Conservation (phyloP, 495 filamentous ascomycete genomes). For the Penicillium riverlandense region DNA sequence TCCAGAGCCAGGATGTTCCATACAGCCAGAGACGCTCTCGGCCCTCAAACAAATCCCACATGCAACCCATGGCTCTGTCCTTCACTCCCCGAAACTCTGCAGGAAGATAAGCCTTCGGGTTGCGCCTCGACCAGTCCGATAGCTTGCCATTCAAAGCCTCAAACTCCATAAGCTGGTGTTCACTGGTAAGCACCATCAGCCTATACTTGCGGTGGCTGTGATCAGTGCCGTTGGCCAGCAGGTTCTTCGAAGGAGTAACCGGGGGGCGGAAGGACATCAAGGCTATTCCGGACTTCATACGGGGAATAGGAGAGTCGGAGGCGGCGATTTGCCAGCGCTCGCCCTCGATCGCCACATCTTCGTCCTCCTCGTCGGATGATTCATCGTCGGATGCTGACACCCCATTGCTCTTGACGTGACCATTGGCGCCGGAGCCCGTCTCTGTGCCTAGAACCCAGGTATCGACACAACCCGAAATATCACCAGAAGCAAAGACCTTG, state of each 20-base stretch:
- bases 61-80: conserved; percentile 71
- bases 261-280: conserved; percentile 67
- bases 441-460: conserved; percentile 66
- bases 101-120: conserved; percentile 69
- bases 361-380: conserved; percentile 43
- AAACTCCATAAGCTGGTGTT: conserved; percentile 70
- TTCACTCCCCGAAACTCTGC: conserved; percentile 59
- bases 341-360: conserved; percentile 33
- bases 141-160: conserved; percentile 65
- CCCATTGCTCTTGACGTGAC: conserved; percentile 21
- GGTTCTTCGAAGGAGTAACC: conserved; percentile 15
- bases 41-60: conserved; percentile 65
- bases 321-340: conserved; percentile 62
- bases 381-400: conserved; percentile 42
- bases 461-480: conserved; percentile 81
- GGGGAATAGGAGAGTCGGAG: conserved; percentile 65
- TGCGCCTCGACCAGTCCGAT: conserved; percentile 78
- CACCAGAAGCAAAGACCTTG: conserved; percentile 66
- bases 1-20: conserved; percentile 78
- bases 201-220: conserved; percentile 41
- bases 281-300: conserved; percentile 59
- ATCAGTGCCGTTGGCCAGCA: conserved; percentile 31
- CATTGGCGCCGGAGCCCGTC: conserved; percentile 27
- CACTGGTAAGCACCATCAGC: conserved; percentile 68
- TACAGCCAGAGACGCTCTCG: conserved; percentile 76